Evolutionary conservation across 148 eudicot species (phyloP), one percentile per base, ranked within the genome.

Genomic region (Cornus florida): DNA sequence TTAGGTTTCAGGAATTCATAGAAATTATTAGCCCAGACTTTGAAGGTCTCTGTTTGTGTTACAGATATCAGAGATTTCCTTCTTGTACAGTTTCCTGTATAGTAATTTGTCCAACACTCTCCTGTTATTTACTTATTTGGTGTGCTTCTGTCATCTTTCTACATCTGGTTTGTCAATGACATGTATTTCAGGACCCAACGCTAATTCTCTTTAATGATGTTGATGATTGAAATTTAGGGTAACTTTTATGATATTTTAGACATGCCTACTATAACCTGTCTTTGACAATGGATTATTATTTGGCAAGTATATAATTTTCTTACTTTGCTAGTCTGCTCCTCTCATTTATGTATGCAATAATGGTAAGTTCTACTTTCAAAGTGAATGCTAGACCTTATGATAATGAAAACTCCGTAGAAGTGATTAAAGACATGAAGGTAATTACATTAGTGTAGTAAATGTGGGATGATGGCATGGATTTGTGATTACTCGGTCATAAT

Each of bases 81-180:
- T 76, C 72, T 76, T 81, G 83, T 76, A 81, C 67, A 81, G 80
- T 81, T 71, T 76, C 76, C 83, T 81, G 83, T 81, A 76, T 59
- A 81, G 79, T 62, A 76, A 68, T 75, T 81, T 57, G 66, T 75
- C 70, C 64, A 67, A 70, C 56, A 23, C 75, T 39, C 39, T 19
- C 79, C 71, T 75, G 11, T 20, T 39, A 69, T 56, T 31, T 75
- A 39, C 22, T 70, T 19, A 4, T 9, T 12, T 31, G 46, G 64
- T 65, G 83, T 76, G 73, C 5, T 43, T 81, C 57, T 70, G 8
- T 73, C 14, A 16, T 28, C 71, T 48, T 32, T 64, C 62, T 48
- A 53, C 66, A 7, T 46, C 28, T 68, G 71, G 67, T 59, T 76
- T 81, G 59, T 75, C 43, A n/a, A 75, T 81, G 79, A 43, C 12